Evolutionary conservation across 1,284 basidiomycete species (phyloP).

Genomic region (Fomitopsis betulina): DNA sequence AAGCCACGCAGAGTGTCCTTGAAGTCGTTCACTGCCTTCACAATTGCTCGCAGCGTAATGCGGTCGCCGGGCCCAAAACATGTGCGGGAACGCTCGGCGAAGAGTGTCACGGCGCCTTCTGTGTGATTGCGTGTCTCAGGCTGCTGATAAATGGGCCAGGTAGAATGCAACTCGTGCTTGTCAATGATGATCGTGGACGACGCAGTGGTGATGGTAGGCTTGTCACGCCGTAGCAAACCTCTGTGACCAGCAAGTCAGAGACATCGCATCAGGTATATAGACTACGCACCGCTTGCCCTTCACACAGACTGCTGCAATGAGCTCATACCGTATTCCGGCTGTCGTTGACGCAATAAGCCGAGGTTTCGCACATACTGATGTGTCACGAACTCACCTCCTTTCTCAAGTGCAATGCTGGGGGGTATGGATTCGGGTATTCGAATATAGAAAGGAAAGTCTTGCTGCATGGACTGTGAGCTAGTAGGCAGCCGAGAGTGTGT

Average conservation of each 20-base stretch:
- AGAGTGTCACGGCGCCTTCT: slow-evolving; percentile 66
- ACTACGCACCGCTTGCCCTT: slow-evolving; percentile 71
- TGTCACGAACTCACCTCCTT: slow-evolving; percentile 44
- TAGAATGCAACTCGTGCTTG: slow-evolving; percentile 86
- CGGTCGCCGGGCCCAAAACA: slow-evolving; percentile 84
- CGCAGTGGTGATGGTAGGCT: slow-evolving; percentile 54
- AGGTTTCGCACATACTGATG: slow-evolving; percentile 4
- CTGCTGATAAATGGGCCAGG: slow-evolving; percentile 84
- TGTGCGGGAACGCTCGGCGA: slow-evolving; percentile 68
- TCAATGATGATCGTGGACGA: slow-evolving; percentile 72
- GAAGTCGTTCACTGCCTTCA: slow-evolving; percentile 64
- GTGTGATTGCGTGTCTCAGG: slow-evolving; percentile 66
- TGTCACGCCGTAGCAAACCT: slow-evolving; percentile 71
- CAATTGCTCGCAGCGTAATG: slow-evolving; percentile 63
- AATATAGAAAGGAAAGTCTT: slow-evolving; percentile 80
- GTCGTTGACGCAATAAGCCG: neutral
- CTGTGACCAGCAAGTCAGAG: slow-evolving; percentile 28
- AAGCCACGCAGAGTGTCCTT: slow-evolving; percentile 72
- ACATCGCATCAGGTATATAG: neutral
- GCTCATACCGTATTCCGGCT: slow-evolving; percentile 83
- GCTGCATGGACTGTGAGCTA: slow-evolving; percentile 27
- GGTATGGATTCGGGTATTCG: slow-evolving; percentile 84
- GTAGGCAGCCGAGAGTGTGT: neutral
- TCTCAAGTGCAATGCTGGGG: slow-evolving; percentile 72
- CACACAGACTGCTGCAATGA: slow-evolving; percentile 77